Percentiles rank a stretch among this genome's conserved stretches.
Evolutionary conservation across 768 basidiomycete genomes (phyloP).

Genomic region (Termitomyces bulborhizus): DNA sequence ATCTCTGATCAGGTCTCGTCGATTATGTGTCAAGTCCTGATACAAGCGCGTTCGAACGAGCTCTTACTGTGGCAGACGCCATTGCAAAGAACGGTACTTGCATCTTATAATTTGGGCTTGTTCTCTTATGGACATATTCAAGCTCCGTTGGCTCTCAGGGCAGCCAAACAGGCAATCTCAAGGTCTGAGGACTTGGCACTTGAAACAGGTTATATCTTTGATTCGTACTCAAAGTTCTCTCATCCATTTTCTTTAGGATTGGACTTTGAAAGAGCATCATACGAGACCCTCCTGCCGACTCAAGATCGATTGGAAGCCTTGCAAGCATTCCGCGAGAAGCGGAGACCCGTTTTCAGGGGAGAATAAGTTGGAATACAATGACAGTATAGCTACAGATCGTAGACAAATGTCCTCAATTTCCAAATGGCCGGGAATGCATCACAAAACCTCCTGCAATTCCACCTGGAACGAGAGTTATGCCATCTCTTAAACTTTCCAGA

Average conservation of each 20-base stretch:
- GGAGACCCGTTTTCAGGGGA: slow-evolving; percentile 73
- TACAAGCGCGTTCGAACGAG: slow-evolving; percentile 58
- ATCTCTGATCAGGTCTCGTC: slow-evolving; percentile 55
- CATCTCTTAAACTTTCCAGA: slow-evolving; percentile 66
- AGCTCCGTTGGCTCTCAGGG: slow-evolving; percentile 86
- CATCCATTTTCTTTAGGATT: slow-evolving; percentile 43
- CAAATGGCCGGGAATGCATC: slow-evolving; percentile 38
- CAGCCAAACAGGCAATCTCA: slow-evolving; percentile 82
- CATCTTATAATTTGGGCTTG: neutral
- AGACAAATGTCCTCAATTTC: slow-evolving; percentile 14
- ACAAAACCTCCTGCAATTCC: slow-evolving; percentile 52
- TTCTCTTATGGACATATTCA: neutral
- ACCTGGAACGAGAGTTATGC: slow-evolving; percentile 47
- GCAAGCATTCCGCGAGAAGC: slow-evolving; percentile 80
- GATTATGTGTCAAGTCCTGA: slow-evolving; percentile 70
- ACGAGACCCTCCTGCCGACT: slow-evolving; percentile 69
- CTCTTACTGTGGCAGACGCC: slow-evolving; percentile 60
- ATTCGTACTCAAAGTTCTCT: neutral
- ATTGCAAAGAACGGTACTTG: slow-evolving; percentile 61
- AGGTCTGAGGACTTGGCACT: slow-evolving; percentile 73
- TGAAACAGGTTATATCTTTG: slow-evolving; percentile 51
- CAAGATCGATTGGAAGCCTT: slow-evolving; percentile 82
- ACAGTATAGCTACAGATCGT: slow-evolving; percentile 15
- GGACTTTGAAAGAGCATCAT: slow-evolving; percentile 86
- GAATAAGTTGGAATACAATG: slow-evolving; percentile 40